Evolutionary conservation across 1,139 yeast species (phyloP), one percentile per base, ranked within the genome.

Genomic region (Eremothecium sinecaudum): DNA sequence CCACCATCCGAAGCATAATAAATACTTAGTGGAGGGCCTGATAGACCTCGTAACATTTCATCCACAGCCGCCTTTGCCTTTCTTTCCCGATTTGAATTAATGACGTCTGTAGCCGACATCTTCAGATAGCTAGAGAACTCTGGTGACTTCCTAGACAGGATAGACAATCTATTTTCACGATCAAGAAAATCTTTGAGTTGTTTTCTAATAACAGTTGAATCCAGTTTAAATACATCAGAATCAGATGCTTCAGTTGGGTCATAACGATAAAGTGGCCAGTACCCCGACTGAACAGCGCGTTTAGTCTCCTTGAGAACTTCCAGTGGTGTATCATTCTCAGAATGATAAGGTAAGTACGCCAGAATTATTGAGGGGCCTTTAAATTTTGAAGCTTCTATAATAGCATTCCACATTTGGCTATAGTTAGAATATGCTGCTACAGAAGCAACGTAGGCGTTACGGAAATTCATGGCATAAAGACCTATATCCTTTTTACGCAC

Each of bases 1-100:
- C 97, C 96, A 58, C 95, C 96, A 59, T 87, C 97, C 19, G 95
- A 84, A 3, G 96, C 96, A 61, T 75, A 87, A 27, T 90, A 81
- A 43, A 87, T 71, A 5, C 94, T 81, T 44, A 90, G 61, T 35
- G 96, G 96, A 31, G 96, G 96, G 21, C 97, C 97, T 24, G 87
- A 76, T 43, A 87, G 68, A 18, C 94, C 94, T 47, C 80, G 94
- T 35, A 87, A 67, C 42, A 87, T 69, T 51, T 76, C 72, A 40
- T 73, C 71, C 57, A 72, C 84, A 1, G 96, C 90, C 30, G 73
- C 79, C 55, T 79, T 81, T 9, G 95, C 90, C 46, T 75, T 70
- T 42, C 65, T 63, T 40, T 70, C 69, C 61, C 82, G 93, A 46
- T 69, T 71, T 33, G 66, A 63, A 35, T 74, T 73, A 36, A 75